Conservation (phyloP, 306 rosid species). For the Ormosia semicastrata region DNA sequence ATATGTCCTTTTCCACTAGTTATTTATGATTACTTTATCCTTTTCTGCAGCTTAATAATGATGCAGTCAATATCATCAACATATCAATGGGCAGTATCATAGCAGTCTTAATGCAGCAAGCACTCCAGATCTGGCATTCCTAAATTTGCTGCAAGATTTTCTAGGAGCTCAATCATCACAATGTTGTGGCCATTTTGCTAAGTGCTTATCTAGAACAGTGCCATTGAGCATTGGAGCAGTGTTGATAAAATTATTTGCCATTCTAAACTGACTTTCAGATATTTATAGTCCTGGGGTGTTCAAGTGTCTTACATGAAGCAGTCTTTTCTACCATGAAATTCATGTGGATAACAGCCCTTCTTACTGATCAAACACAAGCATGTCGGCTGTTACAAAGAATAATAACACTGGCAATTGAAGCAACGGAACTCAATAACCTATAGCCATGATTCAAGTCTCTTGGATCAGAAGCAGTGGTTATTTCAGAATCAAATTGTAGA, state of each 20-base stretch:
- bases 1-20: background rate
- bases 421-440: background rate
- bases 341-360: background rate
- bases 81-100: constrained; percentile 83
- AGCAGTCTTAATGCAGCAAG: constrained; percentile 86
- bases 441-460: constrained; percentile 5
- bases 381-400: background rate
- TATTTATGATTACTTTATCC: background rate
- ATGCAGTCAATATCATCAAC: constrained; percentile 85
- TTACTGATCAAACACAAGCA: background rate
- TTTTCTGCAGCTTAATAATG: constrained; percentile 85
- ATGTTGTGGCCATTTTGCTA: background rate
- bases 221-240: background rate
- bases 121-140: constrained; percentile 42
- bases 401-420: background rate
- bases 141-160: constrained; percentile 23
- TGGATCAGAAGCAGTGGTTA: background rate
- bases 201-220: background rate
- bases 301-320: background rate
- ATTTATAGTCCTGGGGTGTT: background rate
- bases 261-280: constrained; percentile 20
- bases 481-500: background rate
- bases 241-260: background rate
- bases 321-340: background rate
- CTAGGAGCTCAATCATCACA: background rate